Conservation (phyloP, 2,329 filamentous ascomycete genomes). For the Sporothrix mexicana region DNA sequence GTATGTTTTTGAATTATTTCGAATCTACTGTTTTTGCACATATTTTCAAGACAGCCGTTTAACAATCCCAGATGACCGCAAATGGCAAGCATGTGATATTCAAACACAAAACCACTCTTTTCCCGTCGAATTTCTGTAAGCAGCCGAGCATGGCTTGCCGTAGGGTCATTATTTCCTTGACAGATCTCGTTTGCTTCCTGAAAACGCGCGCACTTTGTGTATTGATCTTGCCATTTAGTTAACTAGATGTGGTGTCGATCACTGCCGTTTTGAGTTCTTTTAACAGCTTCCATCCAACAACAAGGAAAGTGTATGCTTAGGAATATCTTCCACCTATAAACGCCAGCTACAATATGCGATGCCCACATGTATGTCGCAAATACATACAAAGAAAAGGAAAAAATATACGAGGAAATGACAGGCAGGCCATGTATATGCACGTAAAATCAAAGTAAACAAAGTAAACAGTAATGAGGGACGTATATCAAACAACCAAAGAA, state of each 20-base stretch:
- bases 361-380: slow-evolving; percentile 20
- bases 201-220: slow-evolving; percentile 15
- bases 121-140: too few species aligned
- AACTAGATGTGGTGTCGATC: too few species aligned
- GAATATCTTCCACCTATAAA: background rate
- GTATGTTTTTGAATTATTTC: background rate
- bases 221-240: background rate
- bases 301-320: background rate
- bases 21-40: too few species aligned
- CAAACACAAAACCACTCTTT: background rate
- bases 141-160: background rate
- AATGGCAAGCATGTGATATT: too few species aligned
- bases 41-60: background rate
- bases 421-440: background rate
- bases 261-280: background rate
- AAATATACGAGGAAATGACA: background rate
- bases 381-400: background rate
- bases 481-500: background rate
- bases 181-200: background rate
- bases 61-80: background rate
- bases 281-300: too few species aligned
- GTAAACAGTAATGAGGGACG: background rate
- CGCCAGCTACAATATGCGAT: background rate
- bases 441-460: background rate
- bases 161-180: background rate